Percentiles rank a stretch among this genome's conserved stretches.
These are phyloP conservation scores for Penicillium verhagenii DNA, from an alignment of 495 filamentous ascomycete genomes.

Conservation along the genomic window DNA sequence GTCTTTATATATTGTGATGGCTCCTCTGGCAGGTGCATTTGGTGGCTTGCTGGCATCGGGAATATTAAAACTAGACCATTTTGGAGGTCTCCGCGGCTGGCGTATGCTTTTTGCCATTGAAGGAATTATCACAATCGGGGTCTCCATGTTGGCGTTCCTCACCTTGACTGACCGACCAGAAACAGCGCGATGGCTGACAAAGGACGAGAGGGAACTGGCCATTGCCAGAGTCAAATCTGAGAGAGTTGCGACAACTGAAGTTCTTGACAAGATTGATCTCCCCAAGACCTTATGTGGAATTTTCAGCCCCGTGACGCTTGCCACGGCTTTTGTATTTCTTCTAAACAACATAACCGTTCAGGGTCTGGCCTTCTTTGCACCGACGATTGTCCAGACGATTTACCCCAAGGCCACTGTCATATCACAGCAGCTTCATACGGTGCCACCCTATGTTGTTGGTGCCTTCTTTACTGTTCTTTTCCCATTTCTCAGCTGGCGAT, in stretches of 20 bases:
- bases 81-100: conserved; percentile 56
- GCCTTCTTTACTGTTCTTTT: conserved; percentile 64
- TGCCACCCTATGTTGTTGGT: conserved; percentile 70
- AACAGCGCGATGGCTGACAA: conserved; percentile 60
- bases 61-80: conserved; percentile 44
- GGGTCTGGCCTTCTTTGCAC: conserved; percentile 66
- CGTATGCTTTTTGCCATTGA: conserved; percentile 75
- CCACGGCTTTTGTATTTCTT: conserved; percentile 49
- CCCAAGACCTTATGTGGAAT: conserved; percentile 48
- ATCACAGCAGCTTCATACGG: conserved; percentile 63
- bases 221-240: conserved; percentile 61
- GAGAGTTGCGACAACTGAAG: conserved; percentile 61
- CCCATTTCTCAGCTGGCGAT: conserved; percentile 58
- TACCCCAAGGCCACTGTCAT: conserved; percentile 53
- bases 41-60: conserved; percentile 66
- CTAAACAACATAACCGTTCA: conserved; percentile 58
- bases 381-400: conserved; percentile 68
- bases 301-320: conserved; percentile 48
- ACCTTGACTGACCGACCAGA: conserved; percentile 67
- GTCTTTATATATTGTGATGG: conserved; percentile 54
- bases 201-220: conserved; percentile 65
- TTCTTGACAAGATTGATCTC: conserved; percentile 51
- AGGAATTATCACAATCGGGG: conserved; percentile 63
- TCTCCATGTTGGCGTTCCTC: conserved; percentile 57
- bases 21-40: conserved; percentile 67